A percentile compares a stretch with the other conserved stretches of the same genome.
Evolutionary conservation across 257 asterid species (phyloP).

Genomic region (Solanum chaucha): DNA sequence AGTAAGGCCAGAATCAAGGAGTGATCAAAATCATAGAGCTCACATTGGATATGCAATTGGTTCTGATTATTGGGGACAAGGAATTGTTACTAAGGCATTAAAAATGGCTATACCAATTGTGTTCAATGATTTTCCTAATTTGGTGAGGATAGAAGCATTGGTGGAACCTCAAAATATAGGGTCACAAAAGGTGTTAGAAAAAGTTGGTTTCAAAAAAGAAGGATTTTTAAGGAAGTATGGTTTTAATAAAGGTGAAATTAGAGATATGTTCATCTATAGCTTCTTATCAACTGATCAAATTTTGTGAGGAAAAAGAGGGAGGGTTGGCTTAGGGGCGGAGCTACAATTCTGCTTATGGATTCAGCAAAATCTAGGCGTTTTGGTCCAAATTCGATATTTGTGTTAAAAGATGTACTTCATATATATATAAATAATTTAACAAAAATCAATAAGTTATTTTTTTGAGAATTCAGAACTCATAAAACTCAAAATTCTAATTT

Average conservation of each 20-base stretch:
- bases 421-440: no score
- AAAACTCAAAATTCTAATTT: not conserved
- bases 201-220: slow-evolving; percentile 54
- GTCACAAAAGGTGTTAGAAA: slow-evolving; percentile 55
- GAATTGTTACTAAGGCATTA: slow-evolving; percentile 43
- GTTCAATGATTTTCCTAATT: slow-evolving; percentile 27
- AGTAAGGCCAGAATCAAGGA: slow-evolving; percentile 33
- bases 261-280: slow-evolving; percentile 53
- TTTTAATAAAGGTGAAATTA: slow-evolving; percentile 50
- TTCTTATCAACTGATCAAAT: slow-evolving; percentile 32
- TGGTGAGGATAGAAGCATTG: slow-evolving; percentile 61
- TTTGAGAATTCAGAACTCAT: not conserved
- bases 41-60: slow-evolving; percentile 50
- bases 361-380: not conserved
- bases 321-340: not conserved
- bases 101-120: slow-evolving; percentile 33
- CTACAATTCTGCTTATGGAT: not conserved
- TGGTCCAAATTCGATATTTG: accelerated
- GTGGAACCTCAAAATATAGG: slow-evolving; percentile 61
- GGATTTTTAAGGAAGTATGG: slow-evolving; percentile 54
- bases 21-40: slow-evolving; percentile 46
- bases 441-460: no score
- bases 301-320: not conserved
- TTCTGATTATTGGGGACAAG: slow-evolving; percentile 43
- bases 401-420: no score